phyloP scores from a whole-genome alignment of 164 flowering plant genomes.

The Tetracentron sinense region DNA sequence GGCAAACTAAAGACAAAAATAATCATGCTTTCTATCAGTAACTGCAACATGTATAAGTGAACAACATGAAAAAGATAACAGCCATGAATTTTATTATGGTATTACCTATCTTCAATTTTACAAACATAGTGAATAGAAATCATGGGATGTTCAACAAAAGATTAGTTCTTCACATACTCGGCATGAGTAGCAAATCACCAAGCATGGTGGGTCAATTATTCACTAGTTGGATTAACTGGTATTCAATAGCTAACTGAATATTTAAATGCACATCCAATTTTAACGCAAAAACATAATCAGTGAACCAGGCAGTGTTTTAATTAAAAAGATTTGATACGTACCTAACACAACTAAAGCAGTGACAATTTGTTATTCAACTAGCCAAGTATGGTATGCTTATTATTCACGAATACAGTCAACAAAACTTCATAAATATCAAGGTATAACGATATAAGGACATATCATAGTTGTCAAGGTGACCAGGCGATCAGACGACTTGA shows the following conservation, averaged over 20 bases:
- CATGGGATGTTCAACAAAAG: neutral
- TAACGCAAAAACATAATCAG: too few species aligned
- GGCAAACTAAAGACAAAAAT: conserved; percentile 2
- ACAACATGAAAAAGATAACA: neutral
- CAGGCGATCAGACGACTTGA: too few species aligned
- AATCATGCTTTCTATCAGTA: neutral
- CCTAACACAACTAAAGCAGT: too few species aligned
- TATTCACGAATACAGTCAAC: too few species aligned
- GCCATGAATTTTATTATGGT: too few species aligned
- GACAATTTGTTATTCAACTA: too few species aligned
- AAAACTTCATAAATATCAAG: too few species aligned
- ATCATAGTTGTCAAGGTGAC: too few species aligned
- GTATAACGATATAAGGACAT: too few species aligned
- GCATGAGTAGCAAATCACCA: neutral
- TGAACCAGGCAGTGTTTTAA: too few species aligned
- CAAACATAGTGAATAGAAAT: neutral
- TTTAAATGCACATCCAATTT: neutral
- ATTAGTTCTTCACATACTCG: neutral
- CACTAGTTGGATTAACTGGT: neutral
- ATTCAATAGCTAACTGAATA: neutral
- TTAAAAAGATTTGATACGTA: too few species aligned
- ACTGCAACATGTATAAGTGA: neutral
- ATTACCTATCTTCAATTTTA: neutral
- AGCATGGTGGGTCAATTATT: neutral
- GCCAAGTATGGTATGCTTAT: too few species aligned